A percentile compares a stretch with the other conserved stretches of the same genome.
Conservation (phyloP, 148 eudicot species). For the Mesembryanthemum crystallinum region DNA sequence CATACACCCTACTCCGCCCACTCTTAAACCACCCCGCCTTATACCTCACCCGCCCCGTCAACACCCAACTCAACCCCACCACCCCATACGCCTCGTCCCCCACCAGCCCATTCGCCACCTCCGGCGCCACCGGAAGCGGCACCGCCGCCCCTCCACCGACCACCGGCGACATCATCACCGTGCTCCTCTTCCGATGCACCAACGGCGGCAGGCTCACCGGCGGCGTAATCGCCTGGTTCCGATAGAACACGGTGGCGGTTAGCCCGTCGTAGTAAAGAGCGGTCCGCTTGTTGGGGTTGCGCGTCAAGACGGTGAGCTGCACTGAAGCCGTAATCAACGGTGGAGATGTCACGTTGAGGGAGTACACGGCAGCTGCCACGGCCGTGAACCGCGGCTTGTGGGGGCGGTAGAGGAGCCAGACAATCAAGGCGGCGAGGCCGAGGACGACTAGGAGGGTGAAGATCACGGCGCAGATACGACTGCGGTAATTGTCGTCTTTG, state of each 20-base stretch:
- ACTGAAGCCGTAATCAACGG: conserved; percentile 46
- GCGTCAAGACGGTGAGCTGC: conserved; percentile 59
- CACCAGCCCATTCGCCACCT: conserved; percentile 32
- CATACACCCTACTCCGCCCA: conserved; percentile 44
- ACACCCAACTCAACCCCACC: conserved; percentile 59
- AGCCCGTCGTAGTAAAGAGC: conserved; percentile 60
- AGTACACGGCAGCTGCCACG: conserved; percentile 40
- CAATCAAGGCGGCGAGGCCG: conserved; percentile 44
- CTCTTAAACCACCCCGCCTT: conserved; percentile 55
- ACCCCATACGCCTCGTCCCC: conserved; percentile 48
- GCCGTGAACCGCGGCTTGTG: conserved; percentile 59
- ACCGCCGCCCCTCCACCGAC: conserved; percentile 27
- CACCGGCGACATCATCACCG: conserved; percentile 35
- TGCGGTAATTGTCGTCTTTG: not conserved
- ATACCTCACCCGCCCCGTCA: conserved; percentile 61
- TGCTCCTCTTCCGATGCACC: conserved; percentile 10
- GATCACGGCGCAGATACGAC: conserved; percentile 23
- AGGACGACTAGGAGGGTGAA: conserved; percentile 36
- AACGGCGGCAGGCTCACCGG: conserved; percentile 36
- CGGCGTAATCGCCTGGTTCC: conserved; percentile 58
- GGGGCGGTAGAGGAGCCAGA: conserved; percentile 74
- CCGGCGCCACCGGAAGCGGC: conserved; percentile 29
- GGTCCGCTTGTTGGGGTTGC: conserved; percentile 61
- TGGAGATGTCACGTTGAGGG: conserved; percentile 45
- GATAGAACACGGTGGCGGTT: conserved; percentile 50